Evolutionary conservation across 1,284 basidiomycete species (phyloP).

Genomic region (Coriolopsis trogii): DNA sequence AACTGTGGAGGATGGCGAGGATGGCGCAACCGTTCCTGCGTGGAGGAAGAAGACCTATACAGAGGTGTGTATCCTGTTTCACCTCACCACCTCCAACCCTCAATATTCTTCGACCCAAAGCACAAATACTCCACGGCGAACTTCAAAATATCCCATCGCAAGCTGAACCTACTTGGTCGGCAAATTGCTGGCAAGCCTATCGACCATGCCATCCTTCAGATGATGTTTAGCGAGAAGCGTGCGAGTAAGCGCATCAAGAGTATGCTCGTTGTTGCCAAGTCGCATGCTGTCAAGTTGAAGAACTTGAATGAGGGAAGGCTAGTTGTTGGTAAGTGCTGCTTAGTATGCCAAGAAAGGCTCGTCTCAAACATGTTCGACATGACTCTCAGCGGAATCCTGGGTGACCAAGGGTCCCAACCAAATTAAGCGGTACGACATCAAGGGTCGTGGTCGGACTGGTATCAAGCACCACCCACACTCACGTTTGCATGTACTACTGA

Average conservation of each 20-base stretch:
- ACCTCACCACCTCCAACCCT: not conserved
- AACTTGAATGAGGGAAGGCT: conserved; percentile 75
- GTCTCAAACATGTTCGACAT: not conserved
- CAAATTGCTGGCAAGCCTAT: conserved; percentile 91
- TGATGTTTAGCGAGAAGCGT: conserved; percentile 93
- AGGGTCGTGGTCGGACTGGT: conserved; percentile 84
- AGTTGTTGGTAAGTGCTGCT: conserved; percentile 70
- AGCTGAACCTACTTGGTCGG: conserved; percentile 85
- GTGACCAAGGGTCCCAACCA: conserved; percentile 82
- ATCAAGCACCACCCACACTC: conserved; percentile 81
- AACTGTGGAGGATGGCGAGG: conserved; percentile 25
- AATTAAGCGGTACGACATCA: conserved; percentile 77
- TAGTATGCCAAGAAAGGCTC: not conserved
- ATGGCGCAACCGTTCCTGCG: conserved; percentile 20
- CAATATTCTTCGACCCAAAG: conserved; percentile 39
- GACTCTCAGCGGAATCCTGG: conserved; percentile 94
- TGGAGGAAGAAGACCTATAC: conserved; percentile 33
- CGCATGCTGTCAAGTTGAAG: conserved; percentile 84
- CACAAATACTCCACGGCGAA: conserved; percentile 90
- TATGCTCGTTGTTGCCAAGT: conserved; percentile 86
- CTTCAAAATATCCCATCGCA: conserved; percentile 94
- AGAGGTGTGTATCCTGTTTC: conserved; percentile 30
- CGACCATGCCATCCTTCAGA: conserved; percentile 94
- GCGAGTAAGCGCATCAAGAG: conserved; percentile 86
- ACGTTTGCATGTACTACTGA: conserved; percentile 78